Evolutionary conservation across 208 protist genomes (phyloP).

Genomic region (Acanthamoeba castellanii): DNA sequence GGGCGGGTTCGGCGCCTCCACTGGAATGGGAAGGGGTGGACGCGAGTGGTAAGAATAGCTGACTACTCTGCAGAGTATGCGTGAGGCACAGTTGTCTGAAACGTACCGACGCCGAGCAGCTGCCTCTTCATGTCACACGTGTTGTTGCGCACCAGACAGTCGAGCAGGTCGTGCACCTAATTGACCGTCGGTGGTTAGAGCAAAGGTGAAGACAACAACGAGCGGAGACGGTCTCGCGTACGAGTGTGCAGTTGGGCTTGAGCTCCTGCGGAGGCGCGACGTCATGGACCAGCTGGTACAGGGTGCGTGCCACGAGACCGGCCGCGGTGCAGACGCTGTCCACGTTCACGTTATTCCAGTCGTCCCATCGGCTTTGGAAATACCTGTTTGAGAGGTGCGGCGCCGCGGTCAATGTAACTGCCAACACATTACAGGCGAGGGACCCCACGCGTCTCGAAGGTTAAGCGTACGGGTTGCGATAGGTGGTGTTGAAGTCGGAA

Average conservation of each 20-base stretch:
- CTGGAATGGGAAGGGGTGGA: neutral
- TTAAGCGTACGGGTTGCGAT: constrained; percentile 22
- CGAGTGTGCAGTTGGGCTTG: constrained; percentile 51
- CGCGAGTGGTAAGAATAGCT: no score
- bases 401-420: neutral
- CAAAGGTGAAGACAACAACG: neutral
- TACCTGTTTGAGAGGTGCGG: neutral
- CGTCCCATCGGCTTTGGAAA: constrained; percentile 59
- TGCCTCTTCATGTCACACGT: constrained; percentile 22
- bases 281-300: constrained; percentile 4
- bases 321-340: constrained; percentile 48
- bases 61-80: neutral
- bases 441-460: neutral
- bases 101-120: constrained; percentile 31
- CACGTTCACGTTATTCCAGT: neutral
- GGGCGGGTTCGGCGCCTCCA: constrained; percentile 36
- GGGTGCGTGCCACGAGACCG: neutral
- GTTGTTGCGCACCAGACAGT: constrained; percentile 58
- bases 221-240: neutral
- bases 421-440: neutral
- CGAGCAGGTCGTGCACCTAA: constrained; percentile 24
- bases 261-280: neutral
- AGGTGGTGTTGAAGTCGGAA: constrained; percentile 2
- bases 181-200: no score
- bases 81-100: neutral